Evolutionary conservation across 2,329 filamentous ascomycete genomes (phyloP), one percentile per base, ranked within the genome.

Genomic region (Xylariaceae sp.): DNA sequence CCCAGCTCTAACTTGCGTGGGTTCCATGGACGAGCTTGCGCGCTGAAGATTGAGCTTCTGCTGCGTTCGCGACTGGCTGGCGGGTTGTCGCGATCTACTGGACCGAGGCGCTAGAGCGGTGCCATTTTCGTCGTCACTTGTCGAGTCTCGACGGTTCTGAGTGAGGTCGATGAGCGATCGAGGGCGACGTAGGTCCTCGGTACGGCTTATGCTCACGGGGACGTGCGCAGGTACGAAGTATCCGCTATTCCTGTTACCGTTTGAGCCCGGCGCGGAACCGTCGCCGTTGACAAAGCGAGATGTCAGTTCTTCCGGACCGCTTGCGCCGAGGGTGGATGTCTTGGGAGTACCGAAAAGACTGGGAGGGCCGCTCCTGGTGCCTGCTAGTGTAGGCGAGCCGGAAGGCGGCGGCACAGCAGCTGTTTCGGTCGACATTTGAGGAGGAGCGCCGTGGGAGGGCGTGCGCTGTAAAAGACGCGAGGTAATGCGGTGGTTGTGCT

Each of bases 21-120:
- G 83, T 60, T 90, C 87, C 44, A 90, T 85, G 58, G 81, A 82
- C 3, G 86, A 89, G 64, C 85, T 88, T 31, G 86, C 87, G 36
- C 87, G 80, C 64, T 90, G 86, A 1, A 90, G 76, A 70, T 89
- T 86, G 13, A 90, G 74, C 63, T 90, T 90, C 66, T 90, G 86
- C 69, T 90, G 86, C 1, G 86, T 89, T 13, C 87, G 79, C 48
- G 84, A 88, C 58, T 81, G 77, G 53, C 83, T 79, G 1, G 78
- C 76, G 1, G 75, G 68, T 1, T 62, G 74, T 57, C 59, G 70
- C 56, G 72, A 69, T 60, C 62, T 71, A 61, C 57, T 74, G 62
- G 65, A 68, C 64, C 73, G 73, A 22, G 75, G 78, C 3, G 76
- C 72, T 13, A 82, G 65, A 34, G 73, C 76, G 51, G 76, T 79